A percentile compares a stretch with the other conserved stretches of the same genome.
Conservation (phyloP, 495 filamentous ascomycete genomes). For the Hypoxylon trugodes region DNA sequence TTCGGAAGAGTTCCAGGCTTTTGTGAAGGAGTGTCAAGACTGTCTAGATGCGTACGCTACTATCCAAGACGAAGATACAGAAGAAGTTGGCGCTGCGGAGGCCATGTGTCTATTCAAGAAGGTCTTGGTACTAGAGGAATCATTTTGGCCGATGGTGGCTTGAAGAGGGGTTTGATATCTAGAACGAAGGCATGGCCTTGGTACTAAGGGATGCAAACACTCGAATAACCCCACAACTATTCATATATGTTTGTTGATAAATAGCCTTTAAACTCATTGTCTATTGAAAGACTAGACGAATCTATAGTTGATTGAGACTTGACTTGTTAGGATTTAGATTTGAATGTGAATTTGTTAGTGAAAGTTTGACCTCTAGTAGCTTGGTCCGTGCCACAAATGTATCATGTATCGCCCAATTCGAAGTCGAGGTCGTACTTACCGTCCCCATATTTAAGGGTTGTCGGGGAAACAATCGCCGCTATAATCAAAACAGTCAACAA, state of each 20-base stretch:
- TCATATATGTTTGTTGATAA: no score
- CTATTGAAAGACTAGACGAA: no score
- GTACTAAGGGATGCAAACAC: no score
- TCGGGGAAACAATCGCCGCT: conserved; percentile 32
- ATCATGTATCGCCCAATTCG: conserved; percentile 11
- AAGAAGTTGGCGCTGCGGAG: conserved; percentile 47
- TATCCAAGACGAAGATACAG: conserved; percentile 22
- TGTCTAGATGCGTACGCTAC: conserved; percentile 48
- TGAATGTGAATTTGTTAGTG: no score
- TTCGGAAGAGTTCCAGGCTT: conserved; percentile 63
- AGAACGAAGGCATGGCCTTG: neutral
- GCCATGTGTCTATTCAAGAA: conserved; percentile 62
- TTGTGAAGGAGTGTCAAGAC: conserved; percentile 63
- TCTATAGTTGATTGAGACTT: no score
- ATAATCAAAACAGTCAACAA: conserved; percentile 45
- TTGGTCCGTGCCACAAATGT: no score
- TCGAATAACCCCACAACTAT: no score
- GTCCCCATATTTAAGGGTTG: conserved; percentile 32
- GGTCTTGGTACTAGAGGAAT: conserved; percentile 62
- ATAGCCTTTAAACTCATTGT: no score
- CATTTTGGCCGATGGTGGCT: conserved; percentile 56
- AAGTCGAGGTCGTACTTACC: neutral
- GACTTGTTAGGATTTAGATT: no score
- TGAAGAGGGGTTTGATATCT: neutral
- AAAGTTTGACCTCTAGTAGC: no score